Base-by-base conservation (phyloP, 2,329 filamentous ascomycete species). In the Scedosporium minutisporum region DNA sequence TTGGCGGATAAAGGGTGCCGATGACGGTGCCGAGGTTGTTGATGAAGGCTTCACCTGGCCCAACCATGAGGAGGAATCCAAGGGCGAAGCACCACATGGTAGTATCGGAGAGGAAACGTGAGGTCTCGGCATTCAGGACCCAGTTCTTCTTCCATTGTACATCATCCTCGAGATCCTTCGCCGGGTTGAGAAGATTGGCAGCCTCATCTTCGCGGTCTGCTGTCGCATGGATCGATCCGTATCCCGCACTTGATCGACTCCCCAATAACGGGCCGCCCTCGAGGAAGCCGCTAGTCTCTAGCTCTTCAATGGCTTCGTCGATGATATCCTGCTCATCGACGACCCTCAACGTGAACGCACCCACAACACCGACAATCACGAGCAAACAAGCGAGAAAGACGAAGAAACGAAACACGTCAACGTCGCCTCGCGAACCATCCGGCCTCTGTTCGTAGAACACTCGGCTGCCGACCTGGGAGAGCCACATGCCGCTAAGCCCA, bases 1-100 rank as follows among this genome's bases (percentile, higher is more conserved):
- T 55, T 21, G 64, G 62, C 14, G 82, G 83, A 55, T 90, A 90
- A 3, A 97, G 80, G 0, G 93, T 96, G 67, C 90, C 88, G 68
- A 97, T 93, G 65, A 99, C 88, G 25, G 93, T 97, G 42, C 95
- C 95, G 9, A 99, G 79, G 69, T 97, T 99, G 77, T 97, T 99
- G 76, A 97, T 92, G 73, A 97, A 99, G 10, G 93, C 90, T 75
- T 99, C 95, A n/a, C 93, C 93, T 0, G 95, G 93, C 0, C 95
- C 95, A 62, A 93, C 90, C 68, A 96, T 90, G 65, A 97, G 83
- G 74, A 97, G 91, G 76, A 99, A 97, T 21, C 92, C 93, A 0
- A 87, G 78, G 0, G 93, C 91, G 67, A 99, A 88, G 71, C 87
- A 90, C 93, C 93, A 99, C 93, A 97, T 97, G 12, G 92, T 97